These are phyloP conservation scores for Candida vartiovaarae DNA, from an alignment of 805 yeast genomes.

Conservation along the genomic window DNA sequence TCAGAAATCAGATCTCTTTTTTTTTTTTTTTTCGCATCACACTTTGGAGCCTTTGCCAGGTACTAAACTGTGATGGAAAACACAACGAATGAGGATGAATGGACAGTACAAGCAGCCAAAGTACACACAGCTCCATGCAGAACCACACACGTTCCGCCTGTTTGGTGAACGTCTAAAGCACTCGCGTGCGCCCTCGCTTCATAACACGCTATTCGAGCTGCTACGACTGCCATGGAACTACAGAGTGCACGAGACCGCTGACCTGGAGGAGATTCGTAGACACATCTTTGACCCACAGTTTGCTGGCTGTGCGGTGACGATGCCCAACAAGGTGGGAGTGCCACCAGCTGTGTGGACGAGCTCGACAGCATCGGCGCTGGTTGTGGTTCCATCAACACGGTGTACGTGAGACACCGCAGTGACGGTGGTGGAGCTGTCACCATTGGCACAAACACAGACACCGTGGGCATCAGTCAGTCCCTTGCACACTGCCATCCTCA, in stretches of 20 bases:
- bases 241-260: constrained; percentile 17
- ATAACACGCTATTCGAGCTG: constrained; percentile 16
- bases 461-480: constrained; percentile 20
- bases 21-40: too few relatives aligned
- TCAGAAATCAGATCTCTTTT: too few relatives aligned
- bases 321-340: constrained; percentile 23
- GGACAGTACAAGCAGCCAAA: too few relatives aligned
- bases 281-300: constrained; percentile 9
- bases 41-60: too few relatives aligned
- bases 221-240: constrained; percentile 18
- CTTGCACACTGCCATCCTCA: constrained; percentile 17
- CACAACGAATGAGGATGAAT: too few relatives aligned
- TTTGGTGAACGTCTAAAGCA: constrained; percentile 20
- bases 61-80: too few relatives aligned
- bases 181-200: constrained; percentile 20
- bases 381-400: constrained; percentile 23
- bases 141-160: constrained; percentile 14
- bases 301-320: constrained; percentile 20
- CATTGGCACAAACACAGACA: constrained; percentile 23
- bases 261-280: constrained; percentile 11
- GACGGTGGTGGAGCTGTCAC: constrained; percentile 5
- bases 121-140: too few relatives aligned
- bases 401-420: constrained; percentile 12
- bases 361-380: constrained; percentile 19
- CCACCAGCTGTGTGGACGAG: constrained; percentile 15